Evolutionary conservation across 1,284 basidiomycete genomes (phyloP), one percentile per base, ranked within the genome.

Genomic region (Sphaerobolus stellatus): DNA sequence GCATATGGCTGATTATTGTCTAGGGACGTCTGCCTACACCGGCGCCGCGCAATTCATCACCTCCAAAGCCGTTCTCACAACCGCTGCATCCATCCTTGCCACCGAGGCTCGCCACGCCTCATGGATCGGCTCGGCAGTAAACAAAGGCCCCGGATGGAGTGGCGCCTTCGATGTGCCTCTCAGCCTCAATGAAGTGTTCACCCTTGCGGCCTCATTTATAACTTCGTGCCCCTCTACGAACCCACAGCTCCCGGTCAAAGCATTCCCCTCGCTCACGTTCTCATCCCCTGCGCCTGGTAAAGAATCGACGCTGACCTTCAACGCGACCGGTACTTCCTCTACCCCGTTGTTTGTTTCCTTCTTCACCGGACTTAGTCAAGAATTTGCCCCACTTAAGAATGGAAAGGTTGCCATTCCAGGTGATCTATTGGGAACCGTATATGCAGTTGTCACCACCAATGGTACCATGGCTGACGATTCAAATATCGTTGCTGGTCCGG

Each of bases 121-220:
- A 5, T 71, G 69, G 68, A 48, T 69, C 45, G 57, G 61, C n/a
- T 67, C 68, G 13, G 65, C 70, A 6, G 62, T 67, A 16, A 56
- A 56, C 20, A 59, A 68, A 54, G 60, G 62, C 20, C 52, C 68
- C 14, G 65, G 69, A 7, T 75, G 72, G 73, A 68, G 66, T 43
- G 68, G 70, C 6, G 66, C 72, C n/a, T 68, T 72, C 58, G 73
- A 74, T 59, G 72, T 71, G 30, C 72, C 72, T 22, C 65, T 72
- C 27, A 63, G 61, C 56, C 66, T 71, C 57, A 61, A 62, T 58
- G 63, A 69, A 54, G 69, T 56, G 34, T 58, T 44, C 54, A 44
- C 59, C 9, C 57, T 62, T 29, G 61, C 61, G 20, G 55, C 54
- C 51, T 31, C 28, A 49, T 60, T 45, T 31, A 49, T 55, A 14